phyloP scores from a whole-genome alignment of 1,284 basidiomycete species.

The Rhizoctonia solani region DNA sequence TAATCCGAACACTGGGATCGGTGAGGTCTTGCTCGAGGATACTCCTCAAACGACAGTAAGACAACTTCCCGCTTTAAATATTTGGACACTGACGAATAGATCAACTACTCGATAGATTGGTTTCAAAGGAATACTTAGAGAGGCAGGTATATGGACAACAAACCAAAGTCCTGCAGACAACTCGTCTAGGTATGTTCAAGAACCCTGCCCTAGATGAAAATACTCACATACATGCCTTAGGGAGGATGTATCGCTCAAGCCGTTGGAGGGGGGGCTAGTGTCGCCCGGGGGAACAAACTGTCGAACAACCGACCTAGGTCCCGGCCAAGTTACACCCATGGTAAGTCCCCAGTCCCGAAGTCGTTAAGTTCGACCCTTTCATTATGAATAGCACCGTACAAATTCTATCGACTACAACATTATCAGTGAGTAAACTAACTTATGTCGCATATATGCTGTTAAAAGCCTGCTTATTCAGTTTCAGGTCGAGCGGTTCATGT shows the following conservation, averaged over 20 bases:
- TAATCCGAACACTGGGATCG: slow-evolving; percentile 39
- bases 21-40: slow-evolving; percentile 22
- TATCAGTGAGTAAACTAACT: slow-evolving; percentile 50
- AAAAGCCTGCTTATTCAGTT: slow-evolving; percentile 47
- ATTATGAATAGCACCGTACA: slow-evolving; percentile 49
- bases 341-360: slow-evolving; percentile 45
- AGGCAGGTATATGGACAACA: slow-evolving; percentile 24
- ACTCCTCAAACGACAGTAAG: slow-evolving; percentile 8
- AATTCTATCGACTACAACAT: slow-evolving; percentile 65
- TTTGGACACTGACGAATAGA: background rate
- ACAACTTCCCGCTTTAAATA: too few species aligned
- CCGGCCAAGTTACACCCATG: slow-evolving; percentile 56
- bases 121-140: slow-evolving; percentile 15
- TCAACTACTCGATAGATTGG: slow-evolving; percentile 4
- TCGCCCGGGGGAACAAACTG: slow-evolving; percentile 55
- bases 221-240: background rate
- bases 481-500: slow-evolving; percentile 58
- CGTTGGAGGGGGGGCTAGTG: slow-evolving; percentile 42
- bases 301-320: slow-evolving; percentile 61
- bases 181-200: slow-evolving; percentile 4
- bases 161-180: slow-evolving; percentile 28
- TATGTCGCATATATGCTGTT: background rate
- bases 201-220: background rate
- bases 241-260: slow-evolving; percentile 9
- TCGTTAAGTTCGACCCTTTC: background rate